Base-by-base conservation (phyloP, 768 basidiomycete genomes). In the Suillus paluster region DNA sequence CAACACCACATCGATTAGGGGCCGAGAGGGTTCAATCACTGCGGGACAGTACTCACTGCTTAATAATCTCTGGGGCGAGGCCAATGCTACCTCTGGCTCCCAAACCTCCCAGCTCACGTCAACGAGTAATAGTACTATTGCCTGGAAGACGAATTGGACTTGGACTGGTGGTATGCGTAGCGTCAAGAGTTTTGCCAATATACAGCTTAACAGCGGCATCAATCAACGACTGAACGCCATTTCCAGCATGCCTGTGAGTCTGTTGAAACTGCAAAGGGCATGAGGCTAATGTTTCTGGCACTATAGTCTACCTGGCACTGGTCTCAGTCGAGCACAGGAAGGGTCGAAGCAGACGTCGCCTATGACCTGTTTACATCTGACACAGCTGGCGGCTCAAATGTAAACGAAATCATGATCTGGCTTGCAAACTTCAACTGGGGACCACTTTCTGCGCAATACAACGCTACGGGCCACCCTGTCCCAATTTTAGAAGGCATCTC, bases 331-430 rank as follows among this genome's bases (percentile, higher is more conserved):
- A 73, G 71, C 14, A 74, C 78, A 4, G 81, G 78, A 5, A 70
- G 69, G 1, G 73, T 85, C 59, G 83, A 87, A 33, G 81, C 84
- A 0, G 80, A 89, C 62, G 79, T 87, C 34, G 85, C 87, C 8
- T 90, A 80, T 62, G 88, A 90, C 63, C 63, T 89, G 1, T 90
- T 90, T 77, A 89, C 87, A 0, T 83, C 87, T 1, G 66, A 67
- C 63, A 75, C 76, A 5, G 52, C 84, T 39, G 82, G 82, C 2
- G 87, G 87, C 33, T 71, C 78, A 39, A 79, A 80, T 59, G 61
- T 64, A 23, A 67, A 76, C 63, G 81, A 83, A 64, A 79, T 88
- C 66, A 90, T 90, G 88, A 73, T 90, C 62, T 89, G 88, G 88
- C 80, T 88, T 14, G 86, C 79, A 1, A 85, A 83, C 66, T 79